Evolutionary conservation across 768 basidiomycete genomes (phyloP).

Genomic region (Plicaturopsis crispa): DNA sequence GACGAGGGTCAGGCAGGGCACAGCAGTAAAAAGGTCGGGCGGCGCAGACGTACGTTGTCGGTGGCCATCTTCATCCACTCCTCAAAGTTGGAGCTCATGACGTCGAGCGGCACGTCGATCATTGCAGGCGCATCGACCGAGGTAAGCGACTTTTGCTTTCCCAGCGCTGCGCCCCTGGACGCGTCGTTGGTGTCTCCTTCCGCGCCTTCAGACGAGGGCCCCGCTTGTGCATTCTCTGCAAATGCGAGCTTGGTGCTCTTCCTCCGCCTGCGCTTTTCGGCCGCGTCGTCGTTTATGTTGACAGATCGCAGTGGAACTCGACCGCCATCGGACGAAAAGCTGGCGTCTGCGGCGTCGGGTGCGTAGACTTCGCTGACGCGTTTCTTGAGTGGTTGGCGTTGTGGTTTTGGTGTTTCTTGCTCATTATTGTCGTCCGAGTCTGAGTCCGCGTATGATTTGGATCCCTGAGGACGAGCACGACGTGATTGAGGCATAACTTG

Average conservation of each 20-base stretch:
- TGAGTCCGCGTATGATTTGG: too few relatives aligned
- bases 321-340: constrained; percentile 26
- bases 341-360: constrained; percentile 36
- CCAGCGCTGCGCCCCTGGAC: constrained; percentile 40
- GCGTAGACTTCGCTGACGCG: constrained; percentile 32
- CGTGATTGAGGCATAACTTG: too few relatives aligned
- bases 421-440: not conserved
- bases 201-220: constrained; percentile 41
- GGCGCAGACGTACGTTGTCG: constrained; percentile 71
- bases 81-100: constrained; percentile 92
- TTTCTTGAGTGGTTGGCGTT: constrained; percentile 17
- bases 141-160: constrained; percentile 54
- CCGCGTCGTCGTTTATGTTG: constrained; percentile 74
- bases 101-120: constrained; percentile 62
- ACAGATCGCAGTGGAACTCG: constrained; percentile 33
- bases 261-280: constrained; percentile 76
- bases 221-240: constrained; percentile 49
- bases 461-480: too few relatives aligned
- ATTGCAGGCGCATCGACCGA: constrained; percentile 49
- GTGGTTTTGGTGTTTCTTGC: not conserved
- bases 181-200: constrained; percentile 30
- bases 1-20: too few relatives aligned
- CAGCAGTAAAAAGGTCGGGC: not conserved
- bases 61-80: constrained; percentile 99
- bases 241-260: constrained; percentile 65